A percentile compares a stretch with the other conserved stretches of the same genome.
phyloP scores from a whole-genome alignment of 768 basidiomycete species.

The Terana coerulea region DNA sequence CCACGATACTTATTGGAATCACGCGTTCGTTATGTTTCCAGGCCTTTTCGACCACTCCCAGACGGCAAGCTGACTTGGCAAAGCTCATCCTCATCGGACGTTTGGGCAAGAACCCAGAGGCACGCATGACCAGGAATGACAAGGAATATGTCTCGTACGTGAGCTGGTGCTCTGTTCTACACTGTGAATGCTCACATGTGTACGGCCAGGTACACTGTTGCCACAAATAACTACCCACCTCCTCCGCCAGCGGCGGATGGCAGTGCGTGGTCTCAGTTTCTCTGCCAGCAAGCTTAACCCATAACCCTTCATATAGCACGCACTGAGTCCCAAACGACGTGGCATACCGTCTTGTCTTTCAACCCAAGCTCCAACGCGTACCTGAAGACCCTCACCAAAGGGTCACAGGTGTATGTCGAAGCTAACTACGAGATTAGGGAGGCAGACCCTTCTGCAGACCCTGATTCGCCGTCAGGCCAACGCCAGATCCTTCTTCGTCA shows the following conservation, averaged over 20 bases:
- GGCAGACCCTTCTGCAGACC: conserved; percentile 61
- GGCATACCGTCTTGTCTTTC: conserved; percentile 79
- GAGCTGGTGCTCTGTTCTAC: not conserved
- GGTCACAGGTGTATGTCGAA: conserved; percentile 77
- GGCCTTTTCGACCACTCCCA: conserved; percentile 61
- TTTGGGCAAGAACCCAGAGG: conserved; percentile 67
- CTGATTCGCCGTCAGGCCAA: conserved; percentile 64
- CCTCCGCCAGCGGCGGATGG: conserved; percentile 59
- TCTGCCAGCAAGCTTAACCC: not conserved
- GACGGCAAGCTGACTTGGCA: conserved; percentile 59
- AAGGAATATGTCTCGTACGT: conserved; percentile 77
- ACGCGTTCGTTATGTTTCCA: too few relatives aligned
- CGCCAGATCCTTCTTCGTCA: conserved; percentile 82
- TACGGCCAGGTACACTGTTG: conserved; percentile 74
- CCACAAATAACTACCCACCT: conserved; percentile 60
- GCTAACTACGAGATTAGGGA: conserved; percentile 74
- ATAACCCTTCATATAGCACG: conserved; percentile 42
- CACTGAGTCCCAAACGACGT: conserved; percentile 51
- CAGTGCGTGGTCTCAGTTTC: conserved; percentile 35
- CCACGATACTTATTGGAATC: too few relatives aligned
- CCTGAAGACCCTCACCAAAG: conserved; percentile 63
- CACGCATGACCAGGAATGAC: conserved; percentile 63
- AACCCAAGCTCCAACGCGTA: conserved; percentile 55
- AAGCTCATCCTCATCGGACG: conserved; percentile 78
- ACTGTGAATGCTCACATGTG: not conserved